A percentile compares a stretch with the other conserved stretches of the same genome.
Conservation (phyloP, 805 yeast genomes). For the Yamadazyma sp. region DNA sequence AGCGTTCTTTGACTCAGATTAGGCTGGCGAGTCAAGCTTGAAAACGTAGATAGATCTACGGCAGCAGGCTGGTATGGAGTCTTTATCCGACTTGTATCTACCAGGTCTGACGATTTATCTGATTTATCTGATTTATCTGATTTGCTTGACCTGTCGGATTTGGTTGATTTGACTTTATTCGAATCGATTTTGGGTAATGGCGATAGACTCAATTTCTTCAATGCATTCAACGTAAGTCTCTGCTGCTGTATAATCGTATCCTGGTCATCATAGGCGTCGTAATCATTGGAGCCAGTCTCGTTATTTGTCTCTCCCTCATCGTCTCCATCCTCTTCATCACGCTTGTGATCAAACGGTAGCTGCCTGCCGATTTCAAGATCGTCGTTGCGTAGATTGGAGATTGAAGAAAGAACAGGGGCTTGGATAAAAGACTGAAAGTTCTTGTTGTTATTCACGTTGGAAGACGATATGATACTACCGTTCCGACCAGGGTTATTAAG, state of each 20-base stretch:
- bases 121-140: conserved; percentile 6
- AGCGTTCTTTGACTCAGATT: conserved; percentile 16
- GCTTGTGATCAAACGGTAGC: conserved; percentile 33
- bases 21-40: conserved; percentile 46
- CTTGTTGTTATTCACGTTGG: conserved; percentile 24
- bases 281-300: conserved; percentile 9
- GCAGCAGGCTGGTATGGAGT: conserved; percentile 48
- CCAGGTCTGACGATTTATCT: neutral
- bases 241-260: conserved; percentile 43
- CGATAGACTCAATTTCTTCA: conserved; percentile 42
- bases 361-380: conserved; percentile 43
- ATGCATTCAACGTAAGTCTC: conserved; percentile 41
- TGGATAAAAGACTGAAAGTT: conserved; percentile 47
- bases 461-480: conserved; percentile 17
- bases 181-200: conserved; percentile 37
- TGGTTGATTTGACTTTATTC: conserved; percentile 18
- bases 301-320: conserved; percentile 2
- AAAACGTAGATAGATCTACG: conserved; percentile 44
- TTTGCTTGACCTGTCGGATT: conserved; percentile 5
- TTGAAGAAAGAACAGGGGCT: conserved; percentile 44
- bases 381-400: conserved; percentile 31
- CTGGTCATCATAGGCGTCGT: conserved; percentile 28
- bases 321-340: conserved; percentile 1
- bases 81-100: conserved; percentile 3
- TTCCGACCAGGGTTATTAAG: conserved; percentile 30